These are phyloP conservation scores for Colletotrichum tropicicola DNA, from an alignment of 2,329 filamentous ascomycete genomes.

Conservation along the genomic window DNA sequence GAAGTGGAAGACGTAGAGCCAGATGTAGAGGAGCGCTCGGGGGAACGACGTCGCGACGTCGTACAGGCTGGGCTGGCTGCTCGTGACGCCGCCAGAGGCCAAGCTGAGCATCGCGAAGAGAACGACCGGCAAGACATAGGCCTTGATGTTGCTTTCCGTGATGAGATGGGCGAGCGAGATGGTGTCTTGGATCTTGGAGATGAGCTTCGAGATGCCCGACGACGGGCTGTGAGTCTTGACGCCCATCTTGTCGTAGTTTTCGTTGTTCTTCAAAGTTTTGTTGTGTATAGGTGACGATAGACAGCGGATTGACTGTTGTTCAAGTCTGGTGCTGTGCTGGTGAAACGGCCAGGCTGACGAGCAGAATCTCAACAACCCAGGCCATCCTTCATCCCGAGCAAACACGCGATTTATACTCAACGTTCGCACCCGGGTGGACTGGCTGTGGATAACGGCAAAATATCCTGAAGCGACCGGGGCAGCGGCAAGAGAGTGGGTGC, in stretches of 20 bases:
- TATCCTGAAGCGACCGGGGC: background rate
- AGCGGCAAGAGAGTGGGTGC: background rate
- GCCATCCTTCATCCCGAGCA: background rate
- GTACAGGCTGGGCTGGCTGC: background rate
- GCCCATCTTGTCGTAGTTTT: background rate
- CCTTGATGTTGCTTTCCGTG: slow-evolving; percentile 1
- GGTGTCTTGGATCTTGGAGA: background rate
- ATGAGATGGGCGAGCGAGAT: background rate
- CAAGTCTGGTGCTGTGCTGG: no score
- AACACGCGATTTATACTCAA: background rate
- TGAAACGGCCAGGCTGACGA: background rate
- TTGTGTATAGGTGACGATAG: background rate
- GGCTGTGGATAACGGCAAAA: background rate
- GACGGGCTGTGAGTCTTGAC: background rate
- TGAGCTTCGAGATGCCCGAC: background rate
- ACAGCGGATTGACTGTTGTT: background rate
- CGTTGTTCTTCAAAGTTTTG: background rate
- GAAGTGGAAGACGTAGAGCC: slow-evolving; percentile 34
- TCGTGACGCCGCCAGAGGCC: background rate
- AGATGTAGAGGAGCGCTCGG: background rate
- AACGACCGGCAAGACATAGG: background rate
- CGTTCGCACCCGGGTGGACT: background rate
- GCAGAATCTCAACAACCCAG: background rate
- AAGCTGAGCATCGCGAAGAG: background rate
- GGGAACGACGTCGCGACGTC: background rate